Percentiles rank a stretch among this genome's conserved stretches.
Evolutionary conservation across 257 asterid genomes (phyloP).

Genomic region (Dorcoceras hygrometricum): DNA sequence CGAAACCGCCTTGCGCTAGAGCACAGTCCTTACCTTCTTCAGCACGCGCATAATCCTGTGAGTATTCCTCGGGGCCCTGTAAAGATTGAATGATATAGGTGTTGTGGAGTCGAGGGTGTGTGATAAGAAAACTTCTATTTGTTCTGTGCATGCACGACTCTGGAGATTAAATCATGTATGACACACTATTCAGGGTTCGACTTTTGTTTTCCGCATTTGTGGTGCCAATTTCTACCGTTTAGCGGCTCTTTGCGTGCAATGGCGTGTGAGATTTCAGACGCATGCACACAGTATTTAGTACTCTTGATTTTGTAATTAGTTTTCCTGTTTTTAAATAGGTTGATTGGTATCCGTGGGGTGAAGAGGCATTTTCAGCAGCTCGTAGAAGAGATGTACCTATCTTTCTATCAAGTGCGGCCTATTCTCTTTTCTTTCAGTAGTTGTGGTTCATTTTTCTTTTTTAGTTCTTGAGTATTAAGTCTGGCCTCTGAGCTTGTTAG

Average conservation of each 20-base stretch:
- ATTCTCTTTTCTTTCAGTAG: not conserved
- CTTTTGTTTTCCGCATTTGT: no score
- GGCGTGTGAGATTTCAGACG: no score
- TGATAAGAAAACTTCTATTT: no score
- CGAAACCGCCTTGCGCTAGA: constrained; percentile 79
- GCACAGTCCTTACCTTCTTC: constrained; percentile 95
- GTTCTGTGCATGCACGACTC: no score
- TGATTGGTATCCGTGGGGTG: constrained; percentile 98
- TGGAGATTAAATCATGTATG: no score
- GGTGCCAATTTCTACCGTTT: no score
- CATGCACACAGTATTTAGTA: no score
- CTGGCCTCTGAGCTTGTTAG: not conserved
- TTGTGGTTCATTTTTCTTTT: not conserved
- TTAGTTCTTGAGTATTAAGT: not conserved
- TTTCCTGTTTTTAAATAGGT: constrained; percentile 41
- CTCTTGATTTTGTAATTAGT: not conserved
- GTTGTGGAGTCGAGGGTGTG: constrained; percentile 2
- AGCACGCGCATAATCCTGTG: constrained; percentile 95
- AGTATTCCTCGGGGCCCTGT: not conserved
- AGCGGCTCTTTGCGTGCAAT: no score
- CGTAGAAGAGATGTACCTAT: constrained; percentile 81
- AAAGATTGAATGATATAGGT: not conserved
- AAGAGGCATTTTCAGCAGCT: constrained; percentile 92
- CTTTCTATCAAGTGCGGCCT: constrained; percentile 68
- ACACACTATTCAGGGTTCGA: no score